Conservation (phyloP, 495 filamentous ascomycete genomes). For the Penicillium macrosclerotiorum region DNA sequence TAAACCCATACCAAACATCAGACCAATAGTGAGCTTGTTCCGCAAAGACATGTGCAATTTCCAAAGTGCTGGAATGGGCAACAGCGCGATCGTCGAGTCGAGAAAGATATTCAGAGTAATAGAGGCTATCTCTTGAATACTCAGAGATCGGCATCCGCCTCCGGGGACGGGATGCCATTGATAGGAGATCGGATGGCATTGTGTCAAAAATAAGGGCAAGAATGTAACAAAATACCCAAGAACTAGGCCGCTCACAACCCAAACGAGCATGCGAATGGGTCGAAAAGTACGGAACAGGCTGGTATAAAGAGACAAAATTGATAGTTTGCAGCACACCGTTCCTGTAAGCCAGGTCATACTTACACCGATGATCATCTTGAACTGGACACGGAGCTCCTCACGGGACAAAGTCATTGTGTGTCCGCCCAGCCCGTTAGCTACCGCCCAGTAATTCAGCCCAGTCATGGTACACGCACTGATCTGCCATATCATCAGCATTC, state of each 20-base stretch:
- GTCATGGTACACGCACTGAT: not conserved
- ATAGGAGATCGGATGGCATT: slow-evolving; percentile 6
- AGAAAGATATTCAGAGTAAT: slow-evolving; percentile 5
- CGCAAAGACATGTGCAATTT: slow-evolving; percentile 4
- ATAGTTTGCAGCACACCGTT: slow-evolving; percentile 7
- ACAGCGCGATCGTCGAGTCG: slow-evolving; percentile 1
- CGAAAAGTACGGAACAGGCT: slow-evolving; percentile 9
- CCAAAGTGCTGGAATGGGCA: slow-evolving; percentile 6
- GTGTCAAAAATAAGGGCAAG: slow-evolving; percentile 5
- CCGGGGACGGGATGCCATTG: slow-evolving; percentile 4
- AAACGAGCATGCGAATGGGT: slow-evolving; percentile 7
- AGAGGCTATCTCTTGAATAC: slow-evolving; percentile 7
- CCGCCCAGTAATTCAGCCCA: slow-evolving; percentile 4
- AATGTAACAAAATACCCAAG: slow-evolving; percentile 6
- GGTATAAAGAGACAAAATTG: slow-evolving; percentile 6
- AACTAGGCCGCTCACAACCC: slow-evolving; percentile 7
- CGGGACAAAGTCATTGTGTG: slow-evolving; percentile 1
- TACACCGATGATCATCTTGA: slow-evolving; percentile 8
- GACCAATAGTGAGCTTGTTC: slow-evolving; percentile 5
- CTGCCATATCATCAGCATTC: not conserved
- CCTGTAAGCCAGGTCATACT: slow-evolving; percentile 8
- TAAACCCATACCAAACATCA: slow-evolving; percentile 10
- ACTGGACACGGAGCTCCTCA: slow-evolving; percentile 4
- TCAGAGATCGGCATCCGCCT: not conserved
- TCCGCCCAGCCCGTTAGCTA: slow-evolving; percentile 4